phyloP scores from a whole-genome alignment of 345 rosid genomes.

The Nasturtium officinale region DNA sequence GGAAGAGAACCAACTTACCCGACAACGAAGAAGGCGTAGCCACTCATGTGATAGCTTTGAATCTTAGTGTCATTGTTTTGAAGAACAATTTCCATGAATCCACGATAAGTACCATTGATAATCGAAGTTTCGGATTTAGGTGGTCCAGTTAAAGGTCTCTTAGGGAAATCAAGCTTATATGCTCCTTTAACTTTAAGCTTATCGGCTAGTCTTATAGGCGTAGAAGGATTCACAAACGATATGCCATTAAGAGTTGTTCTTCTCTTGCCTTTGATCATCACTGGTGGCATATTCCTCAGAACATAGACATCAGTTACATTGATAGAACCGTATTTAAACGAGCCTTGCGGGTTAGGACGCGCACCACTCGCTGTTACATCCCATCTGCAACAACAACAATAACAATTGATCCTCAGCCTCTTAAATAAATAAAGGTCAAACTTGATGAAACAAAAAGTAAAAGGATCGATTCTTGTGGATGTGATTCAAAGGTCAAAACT shows the following conservation, averaged over 20 bases:
- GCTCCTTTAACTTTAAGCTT: conserved; percentile 74
- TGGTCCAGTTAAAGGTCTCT: conserved; percentile 71
- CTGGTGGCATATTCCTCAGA: conserved; percentile 74
- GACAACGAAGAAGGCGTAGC: conserved; percentile 91
- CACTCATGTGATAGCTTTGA: conserved; percentile 90
- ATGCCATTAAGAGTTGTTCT: conserved; percentile 76
- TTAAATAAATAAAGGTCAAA: not conserved
- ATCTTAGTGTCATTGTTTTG: conserved; percentile 97
- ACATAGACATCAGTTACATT: conserved; percentile 88
- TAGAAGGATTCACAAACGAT: conserved; percentile 84
- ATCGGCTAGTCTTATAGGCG: conserved; percentile 95
- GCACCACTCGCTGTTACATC: conserved; percentile 98
- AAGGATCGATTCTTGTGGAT: too few relatives aligned
- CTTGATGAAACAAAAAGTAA: too few relatives aligned
- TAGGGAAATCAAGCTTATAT: conserved; percentile 92
- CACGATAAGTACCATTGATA: conserved; percentile 90
- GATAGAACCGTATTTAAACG: conserved; percentile 92
- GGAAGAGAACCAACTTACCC: conserved; percentile 57
- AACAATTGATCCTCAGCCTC: not conserved
- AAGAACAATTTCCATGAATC: conserved; percentile 91
- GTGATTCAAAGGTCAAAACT: not conserved
- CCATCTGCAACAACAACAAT: conserved; percentile 63
- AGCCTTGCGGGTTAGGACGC: conserved; percentile 97
- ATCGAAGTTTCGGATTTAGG: conserved; percentile 74
- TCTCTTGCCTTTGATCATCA: conserved; percentile 65